A percentile compares a stretch with the other conserved stretches of the same genome.
phyloP scores from a whole-genome alignment of 352 stramenopile species.

The Phytophthora europaea region DNA sequence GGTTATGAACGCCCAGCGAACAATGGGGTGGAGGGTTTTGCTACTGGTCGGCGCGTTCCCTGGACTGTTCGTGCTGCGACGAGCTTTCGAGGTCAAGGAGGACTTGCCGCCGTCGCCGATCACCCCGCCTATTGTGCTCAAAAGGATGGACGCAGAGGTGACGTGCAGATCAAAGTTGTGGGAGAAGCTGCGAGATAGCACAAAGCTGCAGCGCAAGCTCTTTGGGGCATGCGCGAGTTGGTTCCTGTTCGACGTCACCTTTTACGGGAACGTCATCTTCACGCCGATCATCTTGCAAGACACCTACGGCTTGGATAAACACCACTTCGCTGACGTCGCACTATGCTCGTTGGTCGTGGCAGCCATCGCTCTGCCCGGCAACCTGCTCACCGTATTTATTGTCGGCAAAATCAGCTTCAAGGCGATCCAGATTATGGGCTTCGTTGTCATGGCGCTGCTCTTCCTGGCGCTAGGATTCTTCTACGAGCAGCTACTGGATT shows the following conservation, averaged over 20 bases:
- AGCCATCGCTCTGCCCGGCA: slow-evolving; percentile 76
- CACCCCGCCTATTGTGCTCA: slow-evolving; percentile 25
- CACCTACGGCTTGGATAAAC: slow-evolving; percentile 68
- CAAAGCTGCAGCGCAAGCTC: slow-evolving; percentile 56
- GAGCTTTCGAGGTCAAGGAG: slow-evolving; percentile 62
- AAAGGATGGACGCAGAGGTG: slow-evolving; percentile 26
- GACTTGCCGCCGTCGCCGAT: slow-evolving; percentile 17
- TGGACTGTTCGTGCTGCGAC: slow-evolving; percentile 63
- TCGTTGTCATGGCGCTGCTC: slow-evolving; percentile 71
- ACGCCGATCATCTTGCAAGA: slow-evolving; percentile 85
- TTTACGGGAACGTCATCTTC: slow-evolving; percentile 93
- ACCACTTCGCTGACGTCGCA: slow-evolving; percentile 65
- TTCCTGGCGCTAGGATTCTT: slow-evolving; percentile 70
- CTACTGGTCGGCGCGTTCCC: slow-evolving; percentile 66
- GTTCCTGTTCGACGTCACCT: slow-evolving; percentile 94
- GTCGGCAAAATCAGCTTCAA: slow-evolving; percentile 79
- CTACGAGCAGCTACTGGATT: slow-evolving; percentile 60
- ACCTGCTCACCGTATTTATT: slow-evolving; percentile 69
- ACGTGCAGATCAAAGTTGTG: slow-evolving; percentile 39
- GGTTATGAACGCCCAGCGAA: slow-evolving; percentile 37
- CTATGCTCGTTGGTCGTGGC: slow-evolving; percentile 78
- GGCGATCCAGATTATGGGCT: slow-evolving; percentile 87
- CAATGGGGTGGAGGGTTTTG: slow-evolving; percentile 64
- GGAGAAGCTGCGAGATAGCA: slow-evolving; percentile 44
- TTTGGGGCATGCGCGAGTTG: slow-evolving; percentile 89